Percentiles rank a stretch among this genome's conserved stretches.
Evolutionary conservation across 1,284 basidiomycete species (phyloP).

Genomic region (Vanrija sp.): DNA sequence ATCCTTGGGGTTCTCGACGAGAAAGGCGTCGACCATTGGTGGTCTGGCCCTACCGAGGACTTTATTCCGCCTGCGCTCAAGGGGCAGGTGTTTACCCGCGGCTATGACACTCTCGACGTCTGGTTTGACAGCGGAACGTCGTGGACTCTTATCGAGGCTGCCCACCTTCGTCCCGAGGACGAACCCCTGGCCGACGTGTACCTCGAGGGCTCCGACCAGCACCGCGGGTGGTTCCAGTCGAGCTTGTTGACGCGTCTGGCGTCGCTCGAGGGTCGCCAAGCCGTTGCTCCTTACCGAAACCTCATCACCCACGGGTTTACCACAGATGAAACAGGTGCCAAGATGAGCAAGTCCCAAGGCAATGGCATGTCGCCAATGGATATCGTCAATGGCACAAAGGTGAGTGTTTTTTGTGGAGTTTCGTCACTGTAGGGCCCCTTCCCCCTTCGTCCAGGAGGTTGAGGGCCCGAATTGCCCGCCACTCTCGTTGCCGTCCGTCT

Average conservation of each 20-base stretch:
- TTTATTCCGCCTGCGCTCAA: constrained; percentile 66
- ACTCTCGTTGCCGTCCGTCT: not conserved
- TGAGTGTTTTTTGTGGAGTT: constrained; percentile 46
- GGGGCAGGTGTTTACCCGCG: constrained; percentile 61
- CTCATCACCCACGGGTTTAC: constrained; percentile 98
- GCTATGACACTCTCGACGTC: constrained; percentile 95
- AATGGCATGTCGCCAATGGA: constrained; percentile 85
- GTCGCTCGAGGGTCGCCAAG: constrained; percentile 10
- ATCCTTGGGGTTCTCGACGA: constrained; percentile 70
- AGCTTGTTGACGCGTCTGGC: constrained; percentile 77
- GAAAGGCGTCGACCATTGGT: constrained; percentile 83
- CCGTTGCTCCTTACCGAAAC: constrained; percentile 63
- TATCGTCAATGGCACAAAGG: constrained; percentile 73
- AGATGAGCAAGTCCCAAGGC: constrained; percentile 98
- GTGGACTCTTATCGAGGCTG: constrained; percentile 70
- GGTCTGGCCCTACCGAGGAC: constrained; percentile 76
- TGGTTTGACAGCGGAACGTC: constrained; percentile 99
- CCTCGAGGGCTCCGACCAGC: constrained; percentile 95
- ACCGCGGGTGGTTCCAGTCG: constrained; percentile 99
- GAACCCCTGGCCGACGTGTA: constrained; percentile 75
- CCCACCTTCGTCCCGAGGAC: constrained; percentile 23
- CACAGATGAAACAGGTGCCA: constrained; percentile 82
- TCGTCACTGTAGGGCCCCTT: not conserved
- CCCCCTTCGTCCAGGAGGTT: not conserved
- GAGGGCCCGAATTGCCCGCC: not conserved